These are phyloP conservation scores for Aspergillus nanangensis DNA, from an alignment of 495 filamentous ascomycete species.

Conservation along the genomic window DNA sequence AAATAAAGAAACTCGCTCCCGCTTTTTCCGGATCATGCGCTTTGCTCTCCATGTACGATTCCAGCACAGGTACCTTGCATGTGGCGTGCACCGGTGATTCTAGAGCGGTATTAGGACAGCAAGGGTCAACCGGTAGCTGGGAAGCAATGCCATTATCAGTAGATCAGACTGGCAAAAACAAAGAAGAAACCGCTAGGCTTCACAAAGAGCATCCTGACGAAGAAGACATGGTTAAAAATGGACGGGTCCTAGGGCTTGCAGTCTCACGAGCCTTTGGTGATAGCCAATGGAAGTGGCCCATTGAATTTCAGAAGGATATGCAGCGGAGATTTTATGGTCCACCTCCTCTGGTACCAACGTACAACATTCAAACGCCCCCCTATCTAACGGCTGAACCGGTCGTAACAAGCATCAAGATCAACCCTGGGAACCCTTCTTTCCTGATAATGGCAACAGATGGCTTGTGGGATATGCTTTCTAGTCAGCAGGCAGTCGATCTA, in stretches of 20 bases:
- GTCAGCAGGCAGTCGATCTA: conserved; percentile 53
- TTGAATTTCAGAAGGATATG: conserved; percentile 38
- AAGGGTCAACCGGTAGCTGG: conserved; percentile 41
- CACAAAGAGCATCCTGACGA: conserved; percentile 55
- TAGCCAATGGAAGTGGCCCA: conserved; percentile 58
- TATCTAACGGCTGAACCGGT: conserved; percentile 64
- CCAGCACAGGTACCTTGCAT: conserved; percentile 38
- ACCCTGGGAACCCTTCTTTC: conserved; percentile 45
- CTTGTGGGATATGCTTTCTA: conserved; percentile 59
- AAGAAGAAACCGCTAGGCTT: conserved; percentile 46
- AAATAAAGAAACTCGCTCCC: conserved; percentile 35
- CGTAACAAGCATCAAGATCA: conserved; percentile 50
- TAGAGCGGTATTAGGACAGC: conserved; percentile 55
- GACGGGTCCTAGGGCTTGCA: conserved; percentile 52
- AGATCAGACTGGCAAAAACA: conserved; percentile 57
- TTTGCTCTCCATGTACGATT: conserved; percentile 52
- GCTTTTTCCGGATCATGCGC: conserved; percentile 57
- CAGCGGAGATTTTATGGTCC: conserved; percentile 43
- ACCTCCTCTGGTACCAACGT: conserved; percentile 29
- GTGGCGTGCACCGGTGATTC: conserved; percentile 59
- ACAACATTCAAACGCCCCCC: conserved; percentile 47
- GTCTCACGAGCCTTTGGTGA: conserved; percentile 63
- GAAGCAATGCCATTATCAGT: conserved; percentile 45
- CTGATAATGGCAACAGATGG: conserved; percentile 63
- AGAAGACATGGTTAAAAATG: conserved; percentile 45